Evolutionary conservation across 805 yeast genomes (phyloP), one percentile per base, ranked within the genome.

Genomic region (Ogataea pilisensis): DNA sequence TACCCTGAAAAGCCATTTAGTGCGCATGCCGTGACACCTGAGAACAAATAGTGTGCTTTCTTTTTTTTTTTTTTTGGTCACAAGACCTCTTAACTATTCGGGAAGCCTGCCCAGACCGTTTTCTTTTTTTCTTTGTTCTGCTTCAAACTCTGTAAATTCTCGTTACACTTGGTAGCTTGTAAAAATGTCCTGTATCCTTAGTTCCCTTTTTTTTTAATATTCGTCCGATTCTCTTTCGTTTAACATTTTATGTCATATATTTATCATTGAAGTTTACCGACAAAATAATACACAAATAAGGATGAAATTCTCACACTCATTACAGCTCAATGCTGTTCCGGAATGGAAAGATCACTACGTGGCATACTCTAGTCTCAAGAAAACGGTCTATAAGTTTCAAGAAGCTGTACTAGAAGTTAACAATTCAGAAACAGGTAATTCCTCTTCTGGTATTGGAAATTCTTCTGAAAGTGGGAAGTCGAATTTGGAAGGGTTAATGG

Each of bases 331-430:
- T 27, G 70, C 73, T n/a, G 78, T 73, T 27, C 78, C 78, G 5
- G 78, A 73, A 52, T 73, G 77, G 76, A 65, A 63, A 46, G 76
- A 72, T 39, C 49, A 60, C 34, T 73, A 73, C 45, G 51, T 73
- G 45, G 64, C 69, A 42, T 72, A 73, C 46, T 65, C 72, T 7
- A 69, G 70, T 9, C 60, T 81, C 48, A 81, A 81, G 53, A 77
- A 78, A 51, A 53, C 69, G 24, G 73, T 80, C 27, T 80, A 81
- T 53, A 63, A 69, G 45, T 65, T 81, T 28, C 83, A 78, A 46
- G 67, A 70, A 17, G 61, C 38, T 16, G 43, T 35, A 24, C 31
- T 48, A 13, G 49, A 50, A 26, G 39, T 42, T 31, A 29, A 41
- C n/a, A 43, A 47, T 32, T 35, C 62, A 16, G 41, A 35, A 5